These are phyloP conservation scores for Vaccinium corymbosum DNA, from an alignment of 148 eudicot species.

Conservation along the genomic window DNA sequence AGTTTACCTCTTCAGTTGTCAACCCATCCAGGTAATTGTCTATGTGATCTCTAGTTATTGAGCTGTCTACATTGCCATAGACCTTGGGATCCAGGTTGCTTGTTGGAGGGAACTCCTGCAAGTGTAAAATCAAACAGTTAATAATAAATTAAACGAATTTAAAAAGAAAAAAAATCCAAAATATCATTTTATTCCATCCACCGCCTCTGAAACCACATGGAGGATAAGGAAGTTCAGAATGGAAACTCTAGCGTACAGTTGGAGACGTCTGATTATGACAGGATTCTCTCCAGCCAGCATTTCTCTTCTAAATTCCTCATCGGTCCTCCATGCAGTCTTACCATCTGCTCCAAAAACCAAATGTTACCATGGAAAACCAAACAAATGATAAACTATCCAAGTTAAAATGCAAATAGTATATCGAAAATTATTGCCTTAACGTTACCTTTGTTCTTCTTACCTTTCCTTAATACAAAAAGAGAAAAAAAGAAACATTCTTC, in stretches of 20 bases:
- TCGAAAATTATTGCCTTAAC: no score
- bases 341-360: no score
- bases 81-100: constrained; percentile 62
- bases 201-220: background rate
- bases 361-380: no score
- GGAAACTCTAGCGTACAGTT: constrained; percentile 28
- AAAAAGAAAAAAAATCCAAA: no score
- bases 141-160: no score
- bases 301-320: constrained; percentile 75
- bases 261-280: constrained; percentile 46
- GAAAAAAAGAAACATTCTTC: no score
- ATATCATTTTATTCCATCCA: background rate
- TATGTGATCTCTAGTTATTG: constrained; percentile 54
- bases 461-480: no score
- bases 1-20: constrained; percentile 46
- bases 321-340: background rate
- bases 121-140: background rate
- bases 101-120: constrained; percentile 52
- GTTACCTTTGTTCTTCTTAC: no score
- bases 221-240: background rate
- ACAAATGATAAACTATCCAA: no score
- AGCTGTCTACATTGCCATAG: constrained; percentile 64
- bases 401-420: no score
- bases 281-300: constrained; percentile 75
- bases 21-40: constrained; percentile 48